Base-by-base conservation (phyloP, 2,329 filamentous ascomycete species). In the Microcyclosporella mali region DNA sequence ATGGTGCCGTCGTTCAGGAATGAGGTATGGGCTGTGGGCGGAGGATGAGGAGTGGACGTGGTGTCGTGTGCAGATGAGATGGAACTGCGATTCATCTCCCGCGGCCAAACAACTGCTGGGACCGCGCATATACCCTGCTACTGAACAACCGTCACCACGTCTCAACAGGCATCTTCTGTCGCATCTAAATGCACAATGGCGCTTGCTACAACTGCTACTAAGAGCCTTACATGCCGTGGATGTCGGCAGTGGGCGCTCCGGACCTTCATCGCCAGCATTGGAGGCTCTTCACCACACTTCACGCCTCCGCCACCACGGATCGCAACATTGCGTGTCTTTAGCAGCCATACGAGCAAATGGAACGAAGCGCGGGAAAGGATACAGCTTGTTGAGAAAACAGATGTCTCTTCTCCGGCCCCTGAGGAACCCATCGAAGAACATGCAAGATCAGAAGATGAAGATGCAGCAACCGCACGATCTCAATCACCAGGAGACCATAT, bases 221-320 rank as follows among this genome's bases (percentile, higher is more conserved):
- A 41, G 33, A 37, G 29, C 10, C 28, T 52, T 37, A 42, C 48
- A 10, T 59, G 57, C 28, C 17, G 37, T 3, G 50, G 37, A 19
- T 60, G 58, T 37, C 50, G 54, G 17, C 52, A 55, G 52, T 56
- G 48, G 52, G 37, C 55, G 3, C 35, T 61, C 21, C 53, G 56
- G 39, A 53, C 57, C 1, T 59, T 62, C 51, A 59, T 62, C 37
- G 48, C 56, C 30, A 56, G 56, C 42, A 53, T 59, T 8, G 56
- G 53, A 16, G 55, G 46, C 18, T 40, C 46, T 8, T 14, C 39
- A 27, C n/a, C 45, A n/a, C 34, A 18, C 4, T 29, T 37, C 38
- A 33, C 33, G 40, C 41, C 49, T 33, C 21, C 21, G 34, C 34
- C 28, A 7, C 39, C 37, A 11, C 49, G 47, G 40, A 30, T 7